Base-by-base conservation (phyloP, 768 basidiomycete genomes). In the Harrya chromipes region DNA sequence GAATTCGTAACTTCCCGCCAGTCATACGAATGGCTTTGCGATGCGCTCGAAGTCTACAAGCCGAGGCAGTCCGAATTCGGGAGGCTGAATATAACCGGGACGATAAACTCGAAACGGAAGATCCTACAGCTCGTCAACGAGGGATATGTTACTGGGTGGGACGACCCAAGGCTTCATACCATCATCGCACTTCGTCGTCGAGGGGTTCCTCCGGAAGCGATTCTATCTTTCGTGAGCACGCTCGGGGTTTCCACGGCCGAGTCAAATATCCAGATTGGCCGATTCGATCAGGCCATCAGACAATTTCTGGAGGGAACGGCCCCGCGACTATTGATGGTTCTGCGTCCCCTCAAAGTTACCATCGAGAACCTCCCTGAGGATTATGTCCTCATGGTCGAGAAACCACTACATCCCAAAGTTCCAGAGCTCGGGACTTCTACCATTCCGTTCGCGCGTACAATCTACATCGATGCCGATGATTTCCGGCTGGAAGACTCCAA, bases 11-110 rank as follows among this genome's bases (percentile, higher is more conserved):
- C 85, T 19, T 94, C 97, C 3, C 88, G 97, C 47, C 90, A 93
- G 64, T 97, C 97, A 0, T 98, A 99, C 67, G 97, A 99, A 62
- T 99, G 97, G 97, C 80, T 99, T 12, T 99, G 97, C 61, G 95
- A 99, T 64, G 92, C 90, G 3, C 76, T 98, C n/a, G 90, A 90
- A 53, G 87, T 98, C 3, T 99, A 98, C 78, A 97, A 94, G 67
- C 94, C 97, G 19, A 85, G 84, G 49, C 97, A 99, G 71, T 94
- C 92, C 40, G 97, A 99, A 67, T 98, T 91, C 60, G 97, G 97
- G 19, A 83, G 97, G 47, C 77, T 98, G 40, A 93, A 85, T 61
- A 68, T 99, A 40, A 90, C 95, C 54, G 97, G 97, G 26, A 94
- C 94, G 16, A 84, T 99, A 68, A 93, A 87, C 76, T 97, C 94